Percentiles rank a stretch among this genome's conserved stretches.
These are phyloP conservation scores for Ceratonia siliqua DNA, from an alignment of 306 rosid genomes.

Conservation along the genomic window DNA sequence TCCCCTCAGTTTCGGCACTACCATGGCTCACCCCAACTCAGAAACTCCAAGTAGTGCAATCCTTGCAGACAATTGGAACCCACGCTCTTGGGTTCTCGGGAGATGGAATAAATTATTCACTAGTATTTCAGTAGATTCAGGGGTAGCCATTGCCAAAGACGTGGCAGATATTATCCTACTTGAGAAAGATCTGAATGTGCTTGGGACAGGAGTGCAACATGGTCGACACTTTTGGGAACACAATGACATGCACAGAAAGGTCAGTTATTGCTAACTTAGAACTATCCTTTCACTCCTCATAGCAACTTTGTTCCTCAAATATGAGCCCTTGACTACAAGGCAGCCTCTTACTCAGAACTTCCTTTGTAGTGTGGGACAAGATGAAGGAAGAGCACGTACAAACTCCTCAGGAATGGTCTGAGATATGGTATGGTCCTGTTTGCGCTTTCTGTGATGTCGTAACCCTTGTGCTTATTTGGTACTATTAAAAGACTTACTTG, in stretches of 20 bases:
- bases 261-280: constrained; percentile 82
- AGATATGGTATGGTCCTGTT: no score
- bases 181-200: constrained; percentile 84
- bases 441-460: no score
- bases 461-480: no score
- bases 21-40: constrained; percentile 84
- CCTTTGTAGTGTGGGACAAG: constrained; percentile 71
- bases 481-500: no score
- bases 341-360: constrained; percentile 81
- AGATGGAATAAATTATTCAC: constrained; percentile 79
- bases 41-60: constrained; percentile 77
- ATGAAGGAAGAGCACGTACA: no score
- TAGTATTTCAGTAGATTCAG: constrained; percentile 84
- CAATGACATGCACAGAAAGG: constrained; percentile 80
- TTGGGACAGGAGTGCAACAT: constrained; percentile 79
- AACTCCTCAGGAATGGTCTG: no score
- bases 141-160: constrained; percentile 79
- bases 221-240: constrained; percentile 79
- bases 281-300: constrained; percentile 67
- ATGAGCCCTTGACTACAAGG: constrained; percentile 66
- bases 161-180: constrained; percentile 82
- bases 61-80: constrained; percentile 68
- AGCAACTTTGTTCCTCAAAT: constrained; percentile 56
- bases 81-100: constrained; percentile 80
- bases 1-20: constrained; percentile 63